Percentiles rank a stretch among this genome's conserved stretches.
Conservation (phyloP, 2,329 filamentous ascomycete species). For the Ophiosphaerella korrae region DNA sequence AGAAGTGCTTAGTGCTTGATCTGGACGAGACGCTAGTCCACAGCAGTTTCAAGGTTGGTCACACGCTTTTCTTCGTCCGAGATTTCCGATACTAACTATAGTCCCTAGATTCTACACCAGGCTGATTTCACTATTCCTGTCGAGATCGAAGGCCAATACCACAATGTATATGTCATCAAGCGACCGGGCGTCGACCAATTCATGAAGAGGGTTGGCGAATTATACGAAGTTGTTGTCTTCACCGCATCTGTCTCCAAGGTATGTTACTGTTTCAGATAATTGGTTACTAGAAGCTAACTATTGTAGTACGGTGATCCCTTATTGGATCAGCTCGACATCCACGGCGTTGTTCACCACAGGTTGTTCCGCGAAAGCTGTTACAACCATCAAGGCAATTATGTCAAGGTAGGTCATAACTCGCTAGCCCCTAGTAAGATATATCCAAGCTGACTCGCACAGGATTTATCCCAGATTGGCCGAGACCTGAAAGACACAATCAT, state of each 20-base stretch:
- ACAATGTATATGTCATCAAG: constrained; percentile 99
- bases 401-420: constrained; percentile 65
- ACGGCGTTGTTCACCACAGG: constrained; percentile 93
- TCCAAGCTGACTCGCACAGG: constrained; percentile 51
- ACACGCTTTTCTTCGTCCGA: neutral
- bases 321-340: constrained; percentile 94
- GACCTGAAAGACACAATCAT: constrained; percentile 98
- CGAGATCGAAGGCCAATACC: constrained; percentile 97
- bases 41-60: constrained; percentile 92
- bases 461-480: constrained; percentile 93
- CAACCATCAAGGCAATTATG: constrained; percentile 99
- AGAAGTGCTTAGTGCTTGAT: constrained; percentile 94
- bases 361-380: constrained; percentile 98
- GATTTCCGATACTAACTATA: constrained; percentile 15
- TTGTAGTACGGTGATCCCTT: constrained; percentile 90
- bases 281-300: constrained; percentile 15
- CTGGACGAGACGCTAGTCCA: constrained; percentile 96
- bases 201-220: constrained; percentile 96
- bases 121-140: constrained; percentile 99
- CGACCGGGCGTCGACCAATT: constrained; percentile 97
- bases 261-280: constrained; percentile 18
- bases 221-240: constrained; percentile 98
- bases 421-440: neutral
- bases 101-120: constrained; percentile 85
- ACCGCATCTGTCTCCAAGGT: constrained; percentile 98